phyloP scores from a whole-genome alignment of 1,284 basidiomycete species.

The Wallemia hederae region DNA sequence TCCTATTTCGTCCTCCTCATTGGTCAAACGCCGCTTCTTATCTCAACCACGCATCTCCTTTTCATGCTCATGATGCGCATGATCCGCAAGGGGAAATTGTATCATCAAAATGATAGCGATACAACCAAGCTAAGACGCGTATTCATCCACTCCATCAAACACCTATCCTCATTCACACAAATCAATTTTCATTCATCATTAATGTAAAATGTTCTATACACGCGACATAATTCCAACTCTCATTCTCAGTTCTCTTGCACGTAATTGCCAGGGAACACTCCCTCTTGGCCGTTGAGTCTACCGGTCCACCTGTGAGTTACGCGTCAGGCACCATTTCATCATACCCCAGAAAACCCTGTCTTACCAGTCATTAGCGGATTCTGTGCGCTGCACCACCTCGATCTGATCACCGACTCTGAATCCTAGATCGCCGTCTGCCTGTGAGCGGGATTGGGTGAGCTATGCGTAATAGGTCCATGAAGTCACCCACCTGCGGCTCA shows the following conservation, averaged over 20 bases:
- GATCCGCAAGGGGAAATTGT: too few species aligned
- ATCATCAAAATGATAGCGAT: too few species aligned
- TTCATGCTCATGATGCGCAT: too few species aligned
- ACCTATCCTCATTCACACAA: too few species aligned
- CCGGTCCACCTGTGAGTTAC: conserved; percentile 64
- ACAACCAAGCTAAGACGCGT: too few species aligned
- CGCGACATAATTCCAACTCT: neutral
- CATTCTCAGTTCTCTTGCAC: neutral
- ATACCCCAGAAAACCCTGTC: neutral
- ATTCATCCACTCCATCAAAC: too few species aligned
- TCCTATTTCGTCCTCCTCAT: too few species aligned
- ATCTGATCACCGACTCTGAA: conserved; percentile 83
- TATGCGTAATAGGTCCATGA: conserved; percentile 3
- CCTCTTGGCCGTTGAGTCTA: conserved; percentile 46
- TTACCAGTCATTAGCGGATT: conserved; percentile 50
- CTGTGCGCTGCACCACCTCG: conserved; percentile 61
- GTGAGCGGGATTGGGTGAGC: conserved; percentile 4
- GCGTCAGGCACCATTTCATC: too few species aligned
- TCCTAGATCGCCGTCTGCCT: conserved; percentile 76
- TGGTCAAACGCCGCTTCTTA: too few species aligned
- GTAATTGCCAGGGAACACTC: conserved; percentile 63
- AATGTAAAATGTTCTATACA: too few species aligned
- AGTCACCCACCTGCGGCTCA: conserved; percentile 32
- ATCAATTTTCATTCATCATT: too few species aligned
- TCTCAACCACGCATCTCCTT: too few species aligned